Conservation (phyloP, 1,139 yeast species). For the Saccharomyces pastorianus region DNA sequence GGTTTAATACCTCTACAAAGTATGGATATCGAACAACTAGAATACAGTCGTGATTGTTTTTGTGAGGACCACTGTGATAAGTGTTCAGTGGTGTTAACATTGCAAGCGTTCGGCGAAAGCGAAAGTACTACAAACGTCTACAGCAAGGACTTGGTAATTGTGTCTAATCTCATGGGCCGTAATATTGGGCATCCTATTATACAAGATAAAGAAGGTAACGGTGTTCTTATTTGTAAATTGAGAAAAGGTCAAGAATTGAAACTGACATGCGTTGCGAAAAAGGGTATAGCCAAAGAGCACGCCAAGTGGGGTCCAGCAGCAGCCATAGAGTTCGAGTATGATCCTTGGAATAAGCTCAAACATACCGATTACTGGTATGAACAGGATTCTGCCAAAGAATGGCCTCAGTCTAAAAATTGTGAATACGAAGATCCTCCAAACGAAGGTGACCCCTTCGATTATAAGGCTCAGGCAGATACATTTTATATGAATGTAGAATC, state of each 20-base stretch:
- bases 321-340: conserved; percentile 96
- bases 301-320: conserved; percentile 98
- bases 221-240: conserved; percentile 82
- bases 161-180: conserved; percentile 36
- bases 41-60: conserved; percentile 89
- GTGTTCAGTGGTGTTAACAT: conserved; percentile 80
- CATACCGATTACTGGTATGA: conserved; percentile 98
- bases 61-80: conserved; percentile 96
- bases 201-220: conserved; percentile 66
- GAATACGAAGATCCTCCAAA: conserved; percentile 96
- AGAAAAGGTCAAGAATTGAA: conserved; percentile 89
- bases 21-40: conserved; percentile 68
- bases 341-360: conserved; percentile 96
- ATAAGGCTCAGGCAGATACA: conserved; percentile 68
- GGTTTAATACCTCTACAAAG: conserved; percentile 87
- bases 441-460: conserved; percentile 82
- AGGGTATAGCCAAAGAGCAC: conserved; percentile 96
- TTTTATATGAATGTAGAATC: conserved; percentile 89
- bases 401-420: conserved; percentile 85
- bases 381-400: conserved; percentile 76
- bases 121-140: conserved; percentile 87
- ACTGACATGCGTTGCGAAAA: conserved; percentile 88
- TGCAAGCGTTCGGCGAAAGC: conserved; percentile 80
- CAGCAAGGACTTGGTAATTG: conserved; percentile 69
- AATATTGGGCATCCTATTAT: conserved; percentile 78